phyloP scores from a whole-genome alignment of 177 flowering plant species.

The Vitis hybrid region DNA sequence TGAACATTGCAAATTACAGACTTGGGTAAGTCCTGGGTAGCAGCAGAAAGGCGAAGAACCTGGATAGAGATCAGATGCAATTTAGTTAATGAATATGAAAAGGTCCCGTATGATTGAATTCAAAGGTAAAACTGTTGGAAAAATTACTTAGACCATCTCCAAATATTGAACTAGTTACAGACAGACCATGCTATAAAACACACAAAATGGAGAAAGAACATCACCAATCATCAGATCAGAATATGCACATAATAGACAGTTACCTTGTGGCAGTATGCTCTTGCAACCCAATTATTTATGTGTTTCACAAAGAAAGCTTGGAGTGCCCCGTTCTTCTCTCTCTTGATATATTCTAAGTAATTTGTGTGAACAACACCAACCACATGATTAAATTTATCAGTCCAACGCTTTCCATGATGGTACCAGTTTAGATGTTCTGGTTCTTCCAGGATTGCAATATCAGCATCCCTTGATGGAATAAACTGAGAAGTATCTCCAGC shows the following conservation, averaged over 20 bases:
- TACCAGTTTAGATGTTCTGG: conserved; percentile 99
- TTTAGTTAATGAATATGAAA: too few relatives aligned
- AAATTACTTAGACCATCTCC: too few relatives aligned
- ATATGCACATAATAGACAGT: conserved; percentile 1
- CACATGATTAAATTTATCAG: conserved; percentile 97
- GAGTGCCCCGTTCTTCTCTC: conserved; percentile 94
- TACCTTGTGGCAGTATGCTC: conserved; percentile 97
- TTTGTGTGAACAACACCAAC: conserved; percentile 98
- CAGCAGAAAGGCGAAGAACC: conserved; percentile 98
- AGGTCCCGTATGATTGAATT: too few relatives aligned
- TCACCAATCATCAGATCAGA: too few relatives aligned
- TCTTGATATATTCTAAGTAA: conserved; percentile 94
- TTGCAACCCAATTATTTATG: conserved; percentile 84
- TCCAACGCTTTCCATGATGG: conserved; percentile 98
- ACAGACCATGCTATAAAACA: too few relatives aligned
- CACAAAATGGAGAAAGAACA: too few relatives aligned
- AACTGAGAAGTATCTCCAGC: conserved; percentile 96
- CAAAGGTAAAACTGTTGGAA: too few relatives aligned
- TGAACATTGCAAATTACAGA: conserved; percentile 95
- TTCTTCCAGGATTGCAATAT: conserved; percentile 97
- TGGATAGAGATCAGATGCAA: conserved; percentile 22
- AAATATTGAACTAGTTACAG: too few relatives aligned
- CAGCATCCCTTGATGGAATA: conserved; percentile 93
- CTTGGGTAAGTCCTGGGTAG: conserved; percentile 91
- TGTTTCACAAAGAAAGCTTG: conserved; percentile 98